A percentile compares a stretch with the other conserved stretches of the same genome.
Evolutionary conservation across 2,329 filamentous ascomycete species (phyloP).

Genomic region (Penicillium freii): DNA sequence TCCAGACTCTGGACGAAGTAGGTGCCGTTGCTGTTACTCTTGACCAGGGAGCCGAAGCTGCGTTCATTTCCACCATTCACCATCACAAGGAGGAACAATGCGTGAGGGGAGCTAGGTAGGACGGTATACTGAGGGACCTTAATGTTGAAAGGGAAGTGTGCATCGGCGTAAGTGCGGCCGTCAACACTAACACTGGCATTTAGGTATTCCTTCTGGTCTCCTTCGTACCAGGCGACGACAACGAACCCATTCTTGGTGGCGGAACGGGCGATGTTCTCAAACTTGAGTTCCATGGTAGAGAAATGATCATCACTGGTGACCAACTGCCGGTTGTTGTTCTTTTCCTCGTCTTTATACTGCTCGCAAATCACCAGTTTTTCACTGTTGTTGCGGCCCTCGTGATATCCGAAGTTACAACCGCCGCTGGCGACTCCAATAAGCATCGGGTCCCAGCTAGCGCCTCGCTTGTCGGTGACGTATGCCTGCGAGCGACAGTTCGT

Average conservation of each 20-base stretch:
- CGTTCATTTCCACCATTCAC: conserved; percentile 64
- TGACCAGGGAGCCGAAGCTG: conserved; percentile 83
- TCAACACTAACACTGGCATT: conserved; percentile 82
- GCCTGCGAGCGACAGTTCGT: conserved; percentile 69
- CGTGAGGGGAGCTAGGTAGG: conserved; percentile 89
- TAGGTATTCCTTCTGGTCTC: conserved; percentile 64
- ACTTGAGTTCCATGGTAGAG: conserved; percentile 60
- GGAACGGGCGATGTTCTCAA: conserved; percentile 75
- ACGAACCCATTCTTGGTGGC: conserved; percentile 97
- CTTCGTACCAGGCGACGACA: conserved; percentile 69
- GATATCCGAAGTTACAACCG: conserved; percentile 84
- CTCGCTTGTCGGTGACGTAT: conserved; percentile 75
- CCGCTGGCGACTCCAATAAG: conserved; percentile 62
- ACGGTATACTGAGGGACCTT: conserved; percentile 82
- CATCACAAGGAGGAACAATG: conserved; percentile 89
- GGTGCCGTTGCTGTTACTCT: conserved; percentile 98
- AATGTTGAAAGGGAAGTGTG: conserved; percentile 83
- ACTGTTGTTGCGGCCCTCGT: conserved; percentile 57
- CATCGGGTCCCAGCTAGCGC: conserved; percentile 72
- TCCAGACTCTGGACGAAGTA: conserved; percentile 83
- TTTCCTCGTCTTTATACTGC: conserved; percentile 62
- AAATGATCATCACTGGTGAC: conserved; percentile 80
- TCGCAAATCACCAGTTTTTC: conserved; percentile 65
- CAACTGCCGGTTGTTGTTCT: conserved; percentile 64
- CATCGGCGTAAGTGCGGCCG: conserved; percentile 75